Conservation (phyloP, 2,329 filamentous ascomycete genomes). For the Neocucurbitaria cava region DNA sequence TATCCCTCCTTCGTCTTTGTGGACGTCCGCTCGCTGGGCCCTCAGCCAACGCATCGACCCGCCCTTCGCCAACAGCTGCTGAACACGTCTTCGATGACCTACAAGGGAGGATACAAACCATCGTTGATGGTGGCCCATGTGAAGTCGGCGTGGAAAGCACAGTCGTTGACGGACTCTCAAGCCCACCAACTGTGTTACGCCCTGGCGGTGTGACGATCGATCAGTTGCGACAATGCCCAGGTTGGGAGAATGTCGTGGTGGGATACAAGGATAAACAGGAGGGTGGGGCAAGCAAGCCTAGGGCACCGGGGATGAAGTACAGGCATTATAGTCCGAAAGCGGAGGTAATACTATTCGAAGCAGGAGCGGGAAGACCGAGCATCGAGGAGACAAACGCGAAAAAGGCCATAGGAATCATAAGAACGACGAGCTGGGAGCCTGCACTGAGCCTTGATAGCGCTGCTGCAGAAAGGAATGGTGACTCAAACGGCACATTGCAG, state of each 20-base stretch:
- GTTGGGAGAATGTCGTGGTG: conserved; percentile 80
- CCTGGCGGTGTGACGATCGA: conserved; percentile 89
- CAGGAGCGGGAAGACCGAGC: conserved; percentile 49
- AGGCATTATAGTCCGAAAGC: conserved; percentile 96
- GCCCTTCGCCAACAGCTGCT: conserved; percentile 88
- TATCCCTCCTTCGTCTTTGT: conserved; percentile 82
- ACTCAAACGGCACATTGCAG: conserved; percentile 17
- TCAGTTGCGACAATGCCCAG: conserved; percentile 72
- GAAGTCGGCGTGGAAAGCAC: conserved; percentile 94
- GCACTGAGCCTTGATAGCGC: conserved; percentile 25
- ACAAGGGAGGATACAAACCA: conserved; percentile 79
- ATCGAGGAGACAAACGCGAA: conserved; percentile 34
- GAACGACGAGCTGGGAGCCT: conserved; percentile 36
- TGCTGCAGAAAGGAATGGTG: conserved; percentile 2
- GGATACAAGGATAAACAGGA: conserved; percentile 80
- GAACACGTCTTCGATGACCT: conserved; percentile 89
- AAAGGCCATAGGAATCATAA: conserved; percentile 35
- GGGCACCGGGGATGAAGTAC: conserved; percentile 98
- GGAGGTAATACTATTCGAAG: conserved; percentile 81
- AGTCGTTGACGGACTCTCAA: conserved; percentile 87
- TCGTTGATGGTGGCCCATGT: conserved; percentile 88
- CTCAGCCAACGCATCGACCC: conserved; percentile 92
- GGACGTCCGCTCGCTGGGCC: conserved; percentile 85
- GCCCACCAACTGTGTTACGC: conserved; percentile 80
- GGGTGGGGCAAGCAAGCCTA: conserved; percentile 66